Base-by-base conservation (phyloP, 1,284 basidiomycete genomes). In the Tetrapyrgos nigripes region DNA sequence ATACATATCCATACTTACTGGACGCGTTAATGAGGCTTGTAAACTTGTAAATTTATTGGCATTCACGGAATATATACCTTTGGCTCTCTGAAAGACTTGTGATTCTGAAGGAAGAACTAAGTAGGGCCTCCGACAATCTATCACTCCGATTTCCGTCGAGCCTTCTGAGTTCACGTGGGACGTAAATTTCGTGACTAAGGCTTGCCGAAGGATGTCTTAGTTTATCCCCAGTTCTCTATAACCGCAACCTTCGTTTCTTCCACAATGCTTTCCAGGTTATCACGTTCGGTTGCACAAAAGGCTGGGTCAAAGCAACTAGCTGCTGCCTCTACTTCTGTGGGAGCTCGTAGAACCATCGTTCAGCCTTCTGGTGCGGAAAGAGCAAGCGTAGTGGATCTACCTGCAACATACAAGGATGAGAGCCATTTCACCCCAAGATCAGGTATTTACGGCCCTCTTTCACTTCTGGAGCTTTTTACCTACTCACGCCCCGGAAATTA, bases 281-380 rank as follows among this genome's bases (percentile, higher is more conserved):
- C 85, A 29, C 78, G 79, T 62, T 76, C 73, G 62, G 71, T 73
- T 57, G 65, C 71, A 37, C 70, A 72, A 44, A 67, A 71, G 55
- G 62, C 73, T 11, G 62, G 69, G 11, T 57, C 63, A 17, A 70
- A 57, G 31, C 59, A 45, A 50, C 31, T 60, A 27, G 48, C 64
- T 29, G 54, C 65, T 5, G 55, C 64, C 2, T 64, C 66, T 3
- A 58, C 57, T 37, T 50, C 57, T 21, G 65, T 58, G 49, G 24
- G 29, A 27, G 63, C 67, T 67, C 72, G 77, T 68, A 74, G 84
- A 64, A 66, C 72, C 6, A 86, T 91, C 64, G 89, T 92, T 27
- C 89, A 92, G 66, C 91, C 91, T 17, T 92, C 92, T 8, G 83
- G 84, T 58, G 85, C 91, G 53, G 91, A 92, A 74, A 80, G 89